Evolutionary conservation across 2,329 filamentous ascomycete species (phyloP), one percentile per base, ranked within the genome.

Genomic region (Alternaria sp.): DNA sequence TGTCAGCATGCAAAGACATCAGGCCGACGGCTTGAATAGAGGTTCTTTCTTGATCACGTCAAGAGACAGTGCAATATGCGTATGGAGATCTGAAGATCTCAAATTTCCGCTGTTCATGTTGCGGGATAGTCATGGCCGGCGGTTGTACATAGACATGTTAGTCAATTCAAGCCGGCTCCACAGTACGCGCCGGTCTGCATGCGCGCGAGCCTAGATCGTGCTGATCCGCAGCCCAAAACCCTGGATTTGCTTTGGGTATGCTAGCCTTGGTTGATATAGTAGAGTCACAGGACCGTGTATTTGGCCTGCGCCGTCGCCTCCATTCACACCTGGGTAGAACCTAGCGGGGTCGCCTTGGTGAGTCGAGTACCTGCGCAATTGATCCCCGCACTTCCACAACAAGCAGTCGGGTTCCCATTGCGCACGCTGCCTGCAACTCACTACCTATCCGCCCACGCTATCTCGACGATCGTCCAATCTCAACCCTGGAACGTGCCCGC

Each of bases 121-220:
- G 51, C 32, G 21, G 36, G 36, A 36, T 51, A 23, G 28, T 32
- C 49, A 51, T 13, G 49, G 17, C 49, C 30, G 49, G 30, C 30
- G 52, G 36, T 21, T 17, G 32, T 44, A 26, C 21, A 51, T 19
- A 50, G 58, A 47, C 19, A 44, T 57, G 26, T 52, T 53, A 61
- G 58, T 56, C 45, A 59, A 13, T 63, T 28, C 25, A 50, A 49
- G 62, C 53, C 57, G 57, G 53, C 59, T 62, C 66, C 60, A 67
- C 60, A 53, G 53, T 62, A 53, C 46, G 53, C 54, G 57, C 59
- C 32, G 56, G 46, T 52, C 26, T 58, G 58, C 57, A 57, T 61
- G 60, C 56, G 59, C 36, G 47, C 43, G 32, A 52, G 47, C 53
- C 57, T 58, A 58, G 62, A 56, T 56, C 55, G 45, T 44, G 63